These are phyloP conservation scores for Ballota nigra DNA, from an alignment of 257 asterid genomes.

Conservation along the genomic window DNA sequence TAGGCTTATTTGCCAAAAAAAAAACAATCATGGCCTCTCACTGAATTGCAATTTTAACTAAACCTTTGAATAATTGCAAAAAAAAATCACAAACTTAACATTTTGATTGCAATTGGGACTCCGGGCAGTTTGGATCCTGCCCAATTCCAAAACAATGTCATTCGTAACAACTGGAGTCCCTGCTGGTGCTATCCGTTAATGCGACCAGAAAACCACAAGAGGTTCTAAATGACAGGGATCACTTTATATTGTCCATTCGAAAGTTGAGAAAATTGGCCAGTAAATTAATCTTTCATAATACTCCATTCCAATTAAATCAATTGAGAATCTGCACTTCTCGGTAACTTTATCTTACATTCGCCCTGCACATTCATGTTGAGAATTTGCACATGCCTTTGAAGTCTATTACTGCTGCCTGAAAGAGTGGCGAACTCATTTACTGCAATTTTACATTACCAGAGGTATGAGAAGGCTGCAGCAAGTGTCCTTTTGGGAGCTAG, in stretches of 20 bases:
- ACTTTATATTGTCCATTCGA: slow-evolving; percentile 54
- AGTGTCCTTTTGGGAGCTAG: no score
- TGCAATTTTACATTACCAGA: slow-evolving; percentile 63
- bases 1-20: no score
- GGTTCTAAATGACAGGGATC: slow-evolving; percentile 35
- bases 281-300: slow-evolving; percentile 24
- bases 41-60: no score
- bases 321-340: slow-evolving; percentile 1
- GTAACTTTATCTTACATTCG: slow-evolving; percentile 1
- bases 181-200: slow-evolving; percentile 38
- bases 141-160: no score
- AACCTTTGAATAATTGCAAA: no score
- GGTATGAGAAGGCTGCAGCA: slow-evolving; percentile 65
- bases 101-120: no score
- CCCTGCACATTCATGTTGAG: slow-evolving; percentile 37
- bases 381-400: slow-evolving; percentile 93
- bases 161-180: slow-evolving; percentile 63
- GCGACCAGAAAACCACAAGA: slow-evolving; percentile 43
- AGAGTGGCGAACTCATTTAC: slow-evolving; percentile 74
- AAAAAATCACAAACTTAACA: no score
- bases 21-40: no score
- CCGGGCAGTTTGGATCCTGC: no score
- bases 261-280: slow-evolving; percentile 81
- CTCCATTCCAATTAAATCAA: not conserved
- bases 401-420: slow-evolving; percentile 80